Evolutionary conservation across 306 rosid species (phyloP), one percentile per base, ranked within the genome.

Genomic region (Prunus dulcis): DNA sequence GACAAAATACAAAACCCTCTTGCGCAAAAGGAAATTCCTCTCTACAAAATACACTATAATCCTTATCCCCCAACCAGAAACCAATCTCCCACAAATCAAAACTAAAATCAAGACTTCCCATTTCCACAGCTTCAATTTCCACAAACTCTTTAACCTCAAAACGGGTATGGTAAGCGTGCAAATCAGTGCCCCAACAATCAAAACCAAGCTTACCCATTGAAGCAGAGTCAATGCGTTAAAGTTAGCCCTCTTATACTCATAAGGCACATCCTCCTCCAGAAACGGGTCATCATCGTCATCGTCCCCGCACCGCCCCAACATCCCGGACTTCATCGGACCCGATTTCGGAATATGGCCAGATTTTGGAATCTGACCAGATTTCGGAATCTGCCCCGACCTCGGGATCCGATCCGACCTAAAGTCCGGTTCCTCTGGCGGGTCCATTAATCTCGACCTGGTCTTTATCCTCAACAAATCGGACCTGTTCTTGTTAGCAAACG

Each of bases 231-330:
- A 69, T 0, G 79, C 32, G 51, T 79, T 80, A n/a, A 90, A 80
- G 1, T 86, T 80, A 0, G 76, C 51, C 51, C 66, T 76, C 78
- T 64, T 91, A 67, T 27, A 91, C 58, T 86, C 86, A 27, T 86
- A 82, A 0, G 98, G 98, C 62, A 88, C 28, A 34, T 93, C 98
- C 25, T 93, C 97, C 6, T 88, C 96, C 67, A 43, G 11, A 79
- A 95, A 95, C 23, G 98, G 96, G 45, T 94, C 98, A 0, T 90
- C 91, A 0, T 87, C 97, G 0, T 92, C 98, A 0, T 92, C 97
- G 0, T 90, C 66, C 52, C 58, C 55, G 55, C 10, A 63, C 70
- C 46, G 82, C 8, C 88, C 88, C 12, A 86, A 1, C 41, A 86
- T 5, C 23, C 96, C 98, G 0, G 98, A 94, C 1, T 83, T 82